phyloP scores from a whole-genome alignment of 352 stramenopile genomes.

The Aphanomyces invadans region DNA sequence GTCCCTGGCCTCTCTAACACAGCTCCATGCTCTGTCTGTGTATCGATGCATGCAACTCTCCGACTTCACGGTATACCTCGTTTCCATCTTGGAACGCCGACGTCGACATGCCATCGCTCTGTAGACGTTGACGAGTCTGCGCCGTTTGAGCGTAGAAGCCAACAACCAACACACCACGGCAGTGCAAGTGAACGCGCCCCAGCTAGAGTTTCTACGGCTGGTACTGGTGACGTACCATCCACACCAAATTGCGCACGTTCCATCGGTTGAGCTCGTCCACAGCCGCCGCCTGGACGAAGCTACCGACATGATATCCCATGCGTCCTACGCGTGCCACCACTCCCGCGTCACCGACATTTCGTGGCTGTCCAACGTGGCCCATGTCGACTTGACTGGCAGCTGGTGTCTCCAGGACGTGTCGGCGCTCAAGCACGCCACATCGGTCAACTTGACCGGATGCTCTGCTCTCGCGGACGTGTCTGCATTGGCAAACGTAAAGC shows the following conservation, averaged over 20 bases:
- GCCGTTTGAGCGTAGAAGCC: background rate
- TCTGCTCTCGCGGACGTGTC: conserved; percentile 1
- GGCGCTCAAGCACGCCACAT: background rate
- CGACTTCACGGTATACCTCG: background rate
- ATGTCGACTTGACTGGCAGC: conserved; percentile 15
- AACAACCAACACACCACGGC: conserved; percentile 2
- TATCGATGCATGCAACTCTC: background rate
- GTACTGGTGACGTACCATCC: background rate
- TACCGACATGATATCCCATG: background rate
- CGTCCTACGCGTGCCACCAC: background rate
- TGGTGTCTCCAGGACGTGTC: conserved; percentile 14
- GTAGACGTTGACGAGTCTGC: background rate
- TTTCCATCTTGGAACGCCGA: background rate
- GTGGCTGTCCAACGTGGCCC: background rate
- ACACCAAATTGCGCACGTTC: background rate
- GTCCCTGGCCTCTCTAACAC: background rate
- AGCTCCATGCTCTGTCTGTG: background rate
- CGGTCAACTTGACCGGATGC: conserved; percentile 4
- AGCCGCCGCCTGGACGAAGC: background rate
- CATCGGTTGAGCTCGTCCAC: conserved; percentile 1
- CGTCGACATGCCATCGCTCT: background rate
- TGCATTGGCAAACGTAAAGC: background rate
- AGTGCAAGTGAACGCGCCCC: background rate
- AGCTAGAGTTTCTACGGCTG: background rate
- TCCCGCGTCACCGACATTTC: background rate